A percentile compares a stretch with the other conserved stretches of the same genome.
These are phyloP conservation scores for Colletotrichum sp. DNA, from an alignment of 2,329 filamentous ascomycete species.

Conservation along the genomic window DNA sequence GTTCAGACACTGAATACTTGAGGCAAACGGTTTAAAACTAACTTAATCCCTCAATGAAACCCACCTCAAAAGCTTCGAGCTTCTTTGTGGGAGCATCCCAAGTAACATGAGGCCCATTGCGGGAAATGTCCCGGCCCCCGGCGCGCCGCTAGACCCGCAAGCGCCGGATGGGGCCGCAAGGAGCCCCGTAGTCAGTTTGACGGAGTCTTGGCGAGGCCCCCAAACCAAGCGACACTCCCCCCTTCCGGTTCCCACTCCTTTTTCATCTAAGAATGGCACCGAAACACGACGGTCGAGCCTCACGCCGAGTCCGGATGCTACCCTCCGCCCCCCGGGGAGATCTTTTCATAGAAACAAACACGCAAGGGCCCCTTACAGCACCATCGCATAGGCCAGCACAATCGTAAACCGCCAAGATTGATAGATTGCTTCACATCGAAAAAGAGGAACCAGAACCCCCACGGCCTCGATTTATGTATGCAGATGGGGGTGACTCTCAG, in stretches of 20 bases:
- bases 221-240: not conserved
- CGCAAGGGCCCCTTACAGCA: not conserved
- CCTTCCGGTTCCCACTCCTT: not conserved
- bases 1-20: not conserved
- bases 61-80: not conserved
- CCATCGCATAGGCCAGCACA: not conserved
- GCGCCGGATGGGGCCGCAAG: not conserved
- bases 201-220: not conserved
- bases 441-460: not conserved
- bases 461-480: not conserved
- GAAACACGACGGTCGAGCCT: conserved; percentile 4
- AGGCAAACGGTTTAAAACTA: not conserved
- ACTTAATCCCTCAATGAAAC: accelerated
- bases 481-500: not conserved
- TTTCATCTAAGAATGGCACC: conserved; percentile 3
- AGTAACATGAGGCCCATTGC: not conserved
- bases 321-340: not conserved
- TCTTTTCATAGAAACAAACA: conserved; percentile 12
- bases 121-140: not conserved
- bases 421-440: not conserved
- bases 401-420: conserved; percentile 5
- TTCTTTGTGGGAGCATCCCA: not conserved
- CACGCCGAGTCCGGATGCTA: not conserved
- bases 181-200: not conserved
- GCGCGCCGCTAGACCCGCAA: not conserved